Evolutionary conservation across 2,329 filamentous ascomycete species (phyloP).

Genomic region (Pseudopyricularia javanii): DNA sequence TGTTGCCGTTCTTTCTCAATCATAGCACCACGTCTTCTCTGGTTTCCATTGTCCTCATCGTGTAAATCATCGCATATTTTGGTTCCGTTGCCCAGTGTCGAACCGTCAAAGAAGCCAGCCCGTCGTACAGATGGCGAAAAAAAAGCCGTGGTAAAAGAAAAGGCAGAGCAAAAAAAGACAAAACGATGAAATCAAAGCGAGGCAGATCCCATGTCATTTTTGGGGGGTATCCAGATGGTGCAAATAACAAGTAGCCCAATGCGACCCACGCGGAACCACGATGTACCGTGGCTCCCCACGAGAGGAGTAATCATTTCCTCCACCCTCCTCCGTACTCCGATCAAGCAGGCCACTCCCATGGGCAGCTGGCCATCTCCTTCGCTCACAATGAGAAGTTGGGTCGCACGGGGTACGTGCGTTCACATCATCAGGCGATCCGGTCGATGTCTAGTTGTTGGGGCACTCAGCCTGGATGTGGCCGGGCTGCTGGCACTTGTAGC

Average conservation of each 20-base stretch:
- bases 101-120: not conserved
- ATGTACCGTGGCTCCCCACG: not conserved
- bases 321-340: constrained; percentile 1
- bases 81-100: not conserved
- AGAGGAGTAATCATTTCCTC: constrained; percentile 3
- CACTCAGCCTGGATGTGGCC: constrained; percentile 92
- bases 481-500: constrained; percentile 83
- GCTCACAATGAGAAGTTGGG: constrained; percentile 7
- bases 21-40: not conserved
- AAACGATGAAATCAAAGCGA: constrained; percentile 8
- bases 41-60: not conserved
- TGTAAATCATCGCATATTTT: not conserved
- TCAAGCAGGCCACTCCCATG: constrained; percentile 1
- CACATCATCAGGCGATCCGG: constrained; percentile 8
- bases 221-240: constrained; percentile 4
- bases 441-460: constrained; percentile 55
- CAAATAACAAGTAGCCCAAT: constrained; percentile 1
- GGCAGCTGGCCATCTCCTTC: not conserved
- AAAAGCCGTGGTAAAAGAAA: constrained; percentile 1
- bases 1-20: not conserved
- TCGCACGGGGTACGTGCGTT: constrained; percentile 7
- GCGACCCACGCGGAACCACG: constrained; percentile 2
- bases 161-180: constrained; percentile 6
- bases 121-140: not conserved
- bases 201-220: not conserved